Conservation (phyloP, 805 yeast species). For the Saturnispora zaruensis region DNA sequence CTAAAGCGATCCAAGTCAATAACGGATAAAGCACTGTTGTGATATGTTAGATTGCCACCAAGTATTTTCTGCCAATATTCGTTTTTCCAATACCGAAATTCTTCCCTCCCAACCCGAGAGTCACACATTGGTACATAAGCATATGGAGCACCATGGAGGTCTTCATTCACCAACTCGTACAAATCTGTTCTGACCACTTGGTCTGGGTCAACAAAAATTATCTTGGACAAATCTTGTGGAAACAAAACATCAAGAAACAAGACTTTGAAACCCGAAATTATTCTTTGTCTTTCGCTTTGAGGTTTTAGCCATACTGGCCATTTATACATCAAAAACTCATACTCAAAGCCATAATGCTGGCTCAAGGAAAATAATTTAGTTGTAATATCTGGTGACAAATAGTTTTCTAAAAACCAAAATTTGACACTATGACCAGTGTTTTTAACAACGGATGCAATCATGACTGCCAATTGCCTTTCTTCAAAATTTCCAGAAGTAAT, state of each 20-base stretch:
- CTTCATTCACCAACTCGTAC: slow-evolving; percentile 56
- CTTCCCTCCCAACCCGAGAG: slow-evolving; percentile 70
- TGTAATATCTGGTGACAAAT: slow-evolving; percentile 63
- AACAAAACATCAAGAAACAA: slow-evolving; percentile 79
- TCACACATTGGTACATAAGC: slow-evolving; percentile 87
- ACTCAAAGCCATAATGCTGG: slow-evolving; percentile 49
- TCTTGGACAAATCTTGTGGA: slow-evolving; percentile 65
- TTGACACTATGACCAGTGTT: slow-evolving; percentile 59
- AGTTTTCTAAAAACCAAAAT: slow-evolving; percentile 83
- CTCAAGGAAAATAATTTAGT: slow-evolving; percentile 53
- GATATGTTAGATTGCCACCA: slow-evolving; percentile 53
- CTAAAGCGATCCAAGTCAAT: slow-evolving; percentile 69
- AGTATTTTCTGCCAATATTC: slow-evolving; percentile 80
- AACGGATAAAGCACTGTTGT: slow-evolving; percentile 77
- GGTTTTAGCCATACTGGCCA: slow-evolving; percentile 90
- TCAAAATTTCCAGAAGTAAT: slow-evolving; percentile 78
- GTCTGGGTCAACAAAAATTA: slow-evolving; percentile 82
- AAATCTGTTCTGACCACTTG: slow-evolving; percentile 73
- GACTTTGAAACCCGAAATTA: slow-evolving; percentile 83
- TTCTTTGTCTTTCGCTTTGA: slow-evolving; percentile 71
- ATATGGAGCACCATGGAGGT: slow-evolving; percentile 74
- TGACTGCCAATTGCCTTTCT: slow-evolving; percentile 65
- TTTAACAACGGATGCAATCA: slow-evolving; percentile 68
- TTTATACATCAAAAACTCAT: slow-evolving; percentile 71
- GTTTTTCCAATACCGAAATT: slow-evolving; percentile 82